A percentile compares a stretch with the other conserved stretches of the same genome.
Evolutionary conservation across 371 early-diverging fungal genomes (phyloP).

Genomic region (Rhizopus stolonifer): DNA sequence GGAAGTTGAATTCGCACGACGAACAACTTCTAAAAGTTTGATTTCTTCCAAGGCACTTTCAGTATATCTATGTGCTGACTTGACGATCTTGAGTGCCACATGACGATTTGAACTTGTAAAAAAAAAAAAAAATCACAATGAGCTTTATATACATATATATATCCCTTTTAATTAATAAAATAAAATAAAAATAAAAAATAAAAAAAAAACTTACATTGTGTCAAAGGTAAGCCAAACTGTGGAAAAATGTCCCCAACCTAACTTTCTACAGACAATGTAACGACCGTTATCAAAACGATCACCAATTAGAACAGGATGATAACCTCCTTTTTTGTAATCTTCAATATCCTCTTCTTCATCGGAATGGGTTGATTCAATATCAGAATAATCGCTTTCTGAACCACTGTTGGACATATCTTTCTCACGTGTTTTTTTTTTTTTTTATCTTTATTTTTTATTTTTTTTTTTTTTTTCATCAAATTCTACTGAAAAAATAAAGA

Average conservation of each 20-base stretch:
- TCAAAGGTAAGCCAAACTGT: constrained; percentile 95
- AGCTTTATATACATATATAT: background rate
- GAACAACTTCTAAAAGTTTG: constrained; percentile 78
- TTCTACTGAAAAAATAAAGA: no score
- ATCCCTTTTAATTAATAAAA: background rate
- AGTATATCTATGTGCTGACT: constrained; percentile 91
- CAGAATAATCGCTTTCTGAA: constrained; percentile 29
- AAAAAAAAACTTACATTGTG: constrained; percentile 44
- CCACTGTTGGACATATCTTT: constrained; percentile 12
- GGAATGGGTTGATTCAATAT: constrained; percentile 20
- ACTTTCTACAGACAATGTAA: constrained; percentile 85
- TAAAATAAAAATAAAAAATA: background rate
- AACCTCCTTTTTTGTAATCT: constrained; percentile 92
- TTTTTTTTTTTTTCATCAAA: no score
- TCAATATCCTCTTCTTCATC: constrained; percentile 89
- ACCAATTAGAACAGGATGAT: constrained; percentile 88
- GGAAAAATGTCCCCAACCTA: constrained; percentile 98
- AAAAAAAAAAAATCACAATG: background rate
- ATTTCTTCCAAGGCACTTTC: constrained; percentile 97
- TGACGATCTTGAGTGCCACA: constrained; percentile 96
- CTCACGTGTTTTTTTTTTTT: no score
- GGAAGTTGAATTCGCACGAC: constrained; percentile 59
- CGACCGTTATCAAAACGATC: constrained; percentile 80
- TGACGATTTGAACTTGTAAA: constrained; percentile 60
- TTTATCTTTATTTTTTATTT: no score